Percentiles rank a stretch among this genome's conserved stretches.
These are phyloP conservation scores for Hemisphaericaspora lyxosophila DNA, from an alignment of 1,139 yeast species.

Conservation along the genomic window DNA sequence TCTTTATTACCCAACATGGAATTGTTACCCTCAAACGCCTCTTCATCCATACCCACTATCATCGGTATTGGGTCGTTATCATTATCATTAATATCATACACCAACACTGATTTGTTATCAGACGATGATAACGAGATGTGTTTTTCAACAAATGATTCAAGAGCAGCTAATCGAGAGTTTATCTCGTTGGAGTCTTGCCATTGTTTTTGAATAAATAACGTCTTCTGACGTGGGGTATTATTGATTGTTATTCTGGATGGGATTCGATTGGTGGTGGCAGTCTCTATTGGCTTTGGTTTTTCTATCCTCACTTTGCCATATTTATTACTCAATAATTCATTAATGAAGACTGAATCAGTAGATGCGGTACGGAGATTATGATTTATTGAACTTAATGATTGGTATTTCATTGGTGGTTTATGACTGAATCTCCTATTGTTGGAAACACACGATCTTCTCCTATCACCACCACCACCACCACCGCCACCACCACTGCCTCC, in stretches of 20 bases:
- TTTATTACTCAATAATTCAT: constrained; percentile 27
- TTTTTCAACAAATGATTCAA: not conserved
- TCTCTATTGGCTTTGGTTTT: constrained; percentile 2
- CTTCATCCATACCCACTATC: constrained; percentile 12
- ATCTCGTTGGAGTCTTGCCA: not conserved
- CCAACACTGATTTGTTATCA: constrained; percentile 9
- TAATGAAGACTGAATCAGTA: constrained; percentile 36
- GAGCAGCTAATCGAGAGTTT: not conserved
- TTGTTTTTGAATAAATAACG: not conserved
- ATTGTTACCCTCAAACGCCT: constrained; percentile 1
- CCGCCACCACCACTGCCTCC: too few relatives aligned
- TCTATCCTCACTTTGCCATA: constrained; percentile 19
- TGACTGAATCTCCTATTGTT: constrained; percentile 4
- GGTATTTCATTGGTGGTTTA: constrained; percentile 14
- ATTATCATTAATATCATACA: constrained; percentile 25
- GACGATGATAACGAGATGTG: too few relatives aligned
- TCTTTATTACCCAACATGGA: constrained; percentile 5
- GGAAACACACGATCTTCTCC: constrained; percentile 3
- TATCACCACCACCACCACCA: constrained; percentile 20
- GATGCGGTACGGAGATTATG: constrained; percentile 34
- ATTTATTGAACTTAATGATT: constrained; percentile 31
- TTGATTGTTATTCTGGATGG: not conserved
- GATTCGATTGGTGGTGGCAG: not conserved
- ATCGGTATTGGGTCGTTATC: constrained; percentile 24
- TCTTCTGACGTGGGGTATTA: constrained; percentile 4